Base-by-base conservation (phyloP, 495 filamentous ascomycete species). In the Cryomyces antarcticus region DNA sequence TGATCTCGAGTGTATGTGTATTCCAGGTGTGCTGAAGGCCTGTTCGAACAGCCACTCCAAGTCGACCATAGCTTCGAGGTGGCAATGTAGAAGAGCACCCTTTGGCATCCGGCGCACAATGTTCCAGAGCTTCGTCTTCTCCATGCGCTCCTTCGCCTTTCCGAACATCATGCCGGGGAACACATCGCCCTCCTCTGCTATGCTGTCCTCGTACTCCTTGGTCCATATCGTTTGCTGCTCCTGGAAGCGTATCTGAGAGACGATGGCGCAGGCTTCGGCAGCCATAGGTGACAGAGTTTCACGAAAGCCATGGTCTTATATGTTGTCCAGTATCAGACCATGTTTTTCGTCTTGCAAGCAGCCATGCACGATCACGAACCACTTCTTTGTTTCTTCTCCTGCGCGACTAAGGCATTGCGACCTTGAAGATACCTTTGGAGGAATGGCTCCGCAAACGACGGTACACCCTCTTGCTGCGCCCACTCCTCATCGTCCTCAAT, bases 131-230 rank as follows among this genome's bases (percentile, higher is more conserved):
- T 76, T 77, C 5, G 81, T 86, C 48, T 67, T 66, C 56, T 88
- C 81, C 74, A 93, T 85, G 7, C 72, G 67, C 24, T 74, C 69
- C 56, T 80, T 84, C 46, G 82, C 82, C 27, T 84, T 64, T 6
- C 68, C 72, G 52, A 93, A 93, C 78, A 88, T 86, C 72, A 92
- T 88, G 1, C 87, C 84, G 1, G 83, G 84, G 54, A 80, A 77
- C 27, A 82, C 62, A 41, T 71, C 69, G 7, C 64, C 63, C 34
- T 72, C 64, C 11, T 70, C 65, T 30, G 65, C 54, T 44, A 65
- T 60, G 1, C 17, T 13, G 46, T 82, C 74, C 45, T 86, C 79
- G 29, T 77, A 68, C 24, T 74, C 71, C 30, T 64, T 64, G 13
- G 75, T 81, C 80, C 82, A 89, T 41, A 85, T 60, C 10, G 71